Base-by-base conservation (phyloP, 495 filamentous ascomycete species). In the Tricharina praecox region DNA sequence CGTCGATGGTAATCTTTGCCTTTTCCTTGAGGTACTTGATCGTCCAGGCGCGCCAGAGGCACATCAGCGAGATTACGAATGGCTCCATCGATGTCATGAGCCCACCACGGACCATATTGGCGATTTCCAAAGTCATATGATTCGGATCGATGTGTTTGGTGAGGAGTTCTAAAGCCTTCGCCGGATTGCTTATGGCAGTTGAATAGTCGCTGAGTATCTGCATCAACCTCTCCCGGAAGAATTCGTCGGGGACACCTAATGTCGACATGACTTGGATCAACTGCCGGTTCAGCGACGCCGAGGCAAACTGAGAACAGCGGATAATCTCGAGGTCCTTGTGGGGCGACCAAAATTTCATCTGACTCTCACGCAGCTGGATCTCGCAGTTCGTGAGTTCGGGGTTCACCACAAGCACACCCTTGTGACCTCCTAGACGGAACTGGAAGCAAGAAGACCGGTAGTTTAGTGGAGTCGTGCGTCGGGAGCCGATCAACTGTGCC, bases 21-120 rank as follows among this genome's bases (percentile, higher is more conserved):
- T 95, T 94, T 55, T 99, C 90, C 53, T 93, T 94, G 10, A 99
- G 71, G 23, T 76, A 67, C 49, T 86, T 87, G 50, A 86, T 70
- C 3, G 81, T 81, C 84, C 84, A 92, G 4, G 79, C 70, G 52
- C 76, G 70, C 85, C 85, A 93, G 1, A 90, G 65, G 4, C 70
- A 70, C 1, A 92, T 61, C 8, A 93, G 54, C 0, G 81, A 85
- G 34, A 72, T 74, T 35, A 86, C 63, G 58, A 95, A 99, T 0
- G 92, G 90, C 32, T 96, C 92, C 26, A 73, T 64, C 2, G 59
- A 55, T 4, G 62, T 56, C 74, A 86, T 80, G 63, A 99, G 96
- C 1, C 87, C 87, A 50, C 81, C 72, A 0, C 65, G 53, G 13
- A 96, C 67, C 75, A 96, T 81, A 15, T 70, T 63, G 1, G 84